Base-by-base conservation (phyloP, 768 basidiomycete species). In the Gymnopilus junonius region DNA sequence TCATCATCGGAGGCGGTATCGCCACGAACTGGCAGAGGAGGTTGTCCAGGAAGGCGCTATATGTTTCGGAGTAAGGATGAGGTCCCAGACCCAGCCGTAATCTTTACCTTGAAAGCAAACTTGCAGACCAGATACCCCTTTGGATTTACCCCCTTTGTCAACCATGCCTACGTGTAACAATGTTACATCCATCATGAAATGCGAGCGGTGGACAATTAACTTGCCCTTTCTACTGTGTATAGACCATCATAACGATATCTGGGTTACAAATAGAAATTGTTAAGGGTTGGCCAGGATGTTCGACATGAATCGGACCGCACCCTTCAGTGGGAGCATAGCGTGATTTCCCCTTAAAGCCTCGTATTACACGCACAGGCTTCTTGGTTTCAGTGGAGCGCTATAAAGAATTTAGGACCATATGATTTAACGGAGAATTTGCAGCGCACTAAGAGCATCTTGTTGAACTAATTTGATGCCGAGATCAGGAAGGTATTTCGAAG, bases 171-270 rank as follows among this genome's bases (percentile, higher is more conserved):
- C 7, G 27, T 4, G 32, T 27, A 4, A 15, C 6, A 32, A n/a
- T 11, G 40, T 42, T 21, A 10, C 34, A 39, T 35, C 17, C 29
- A 35, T 8, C n/a, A 31, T 25, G 8, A 35, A 55, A 21, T 27
- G 17, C n/a, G 6, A n/a, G 11, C 5, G 17, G 21, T 17, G 25
- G 39, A 40, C 20, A 10, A 27, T 12, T 31, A 29, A 43, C 77
- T 53, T 63, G 85, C 92, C 80, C 88, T 87, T 74, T 90, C 90
- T 15, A 94, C 90, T 1, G 70, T 77, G 71, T 97, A 97, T 11
- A 97, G 80, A 1, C 95, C 95, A 68, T 97, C 95, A 70, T 97
- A 97, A 8, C 94, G 87, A 72, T 95, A 97, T 25, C 92, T 92
- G 51, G 27, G 12, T 42, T 37, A 60, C 23, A 51, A n/a, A 12